Conservation (phyloP, 1,284 basidiomycete species). For the Thecaphora thlaspeos region DNA sequence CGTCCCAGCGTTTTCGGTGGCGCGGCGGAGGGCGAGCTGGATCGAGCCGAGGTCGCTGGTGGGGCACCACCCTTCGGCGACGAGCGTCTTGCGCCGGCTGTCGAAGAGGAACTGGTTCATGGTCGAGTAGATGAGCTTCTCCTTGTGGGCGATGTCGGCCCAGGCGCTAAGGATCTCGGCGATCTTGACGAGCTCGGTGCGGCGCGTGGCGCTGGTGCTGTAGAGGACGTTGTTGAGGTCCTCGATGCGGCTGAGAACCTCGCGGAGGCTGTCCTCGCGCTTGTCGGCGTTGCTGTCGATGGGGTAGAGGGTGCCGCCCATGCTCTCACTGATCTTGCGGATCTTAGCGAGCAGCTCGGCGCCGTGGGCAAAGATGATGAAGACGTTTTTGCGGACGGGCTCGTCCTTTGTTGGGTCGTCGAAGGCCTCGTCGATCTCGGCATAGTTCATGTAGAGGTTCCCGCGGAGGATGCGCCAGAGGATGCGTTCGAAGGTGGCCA, state of each 20-base stretch:
- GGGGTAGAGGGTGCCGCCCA: constrained; percentile 94
- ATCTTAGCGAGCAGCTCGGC: constrained; percentile 91
- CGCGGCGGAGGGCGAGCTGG: constrained; percentile 83
- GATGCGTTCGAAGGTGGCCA: constrained; percentile 93
- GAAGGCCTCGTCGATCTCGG: constrained; percentile 88
- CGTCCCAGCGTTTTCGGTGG: constrained; percentile 93
- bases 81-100: constrained; percentile 84
- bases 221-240: constrained; percentile 85
- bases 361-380: constrained; percentile 99
- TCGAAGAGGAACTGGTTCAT: constrained; percentile 77
- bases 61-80: constrained; percentile 97
- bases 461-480: constrained; percentile 97
- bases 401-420: constrained; percentile 72
- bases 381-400: constrained; percentile 78
- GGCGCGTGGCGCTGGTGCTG: constrained; percentile 65
- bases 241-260: constrained; percentile 85
- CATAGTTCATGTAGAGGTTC: constrained; percentile 98
- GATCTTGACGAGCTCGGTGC: constrained; percentile 79
- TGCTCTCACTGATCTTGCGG: constrained; percentile 95
- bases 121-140: constrained; percentile 77
- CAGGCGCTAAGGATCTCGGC: constrained; percentile 84
- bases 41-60: constrained; percentile 83
- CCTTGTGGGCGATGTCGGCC: constrained; percentile 90
- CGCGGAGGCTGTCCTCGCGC: constrained; percentile 82
- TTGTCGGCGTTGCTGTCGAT: constrained; percentile 92